Conservation (phyloP, 805 yeast genomes). For the Priceomyces medius region DNA sequence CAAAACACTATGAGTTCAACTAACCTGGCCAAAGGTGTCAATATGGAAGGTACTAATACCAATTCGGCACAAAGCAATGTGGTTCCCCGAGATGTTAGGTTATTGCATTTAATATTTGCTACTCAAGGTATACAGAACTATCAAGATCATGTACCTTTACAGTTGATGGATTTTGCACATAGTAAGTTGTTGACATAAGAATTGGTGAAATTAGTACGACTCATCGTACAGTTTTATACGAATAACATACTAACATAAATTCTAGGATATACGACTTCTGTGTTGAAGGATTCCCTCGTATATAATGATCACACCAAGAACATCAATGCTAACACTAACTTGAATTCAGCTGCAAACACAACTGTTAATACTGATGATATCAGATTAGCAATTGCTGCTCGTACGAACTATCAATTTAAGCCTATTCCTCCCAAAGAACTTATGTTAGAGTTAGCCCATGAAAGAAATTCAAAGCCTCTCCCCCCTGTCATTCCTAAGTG, state of each 20-base stretch:
- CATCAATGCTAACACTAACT: conserved; percentile 25
- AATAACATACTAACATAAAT: conserved; percentile 6
- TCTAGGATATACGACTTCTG: conserved; percentile 72
- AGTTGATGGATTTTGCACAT: conserved; percentile 95
- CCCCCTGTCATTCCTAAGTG: conserved; percentile 90
- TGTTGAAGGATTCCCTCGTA: conserved; percentile 83
- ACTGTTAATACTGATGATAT: conserved; percentile 84
- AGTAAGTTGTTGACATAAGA: conserved; percentile 30
- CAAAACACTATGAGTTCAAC: conserved; percentile 7
- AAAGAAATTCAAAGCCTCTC: conserved; percentile 81
- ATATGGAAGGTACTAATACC: not conserved
- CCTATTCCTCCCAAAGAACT: conserved; percentile 93
- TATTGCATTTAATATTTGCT: conserved; percentile 86
- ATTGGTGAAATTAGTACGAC: not conserved
- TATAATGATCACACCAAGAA: conserved; percentile 79
- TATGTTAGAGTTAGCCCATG: conserved; percentile 85
- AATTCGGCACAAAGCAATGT: conserved; percentile 16
- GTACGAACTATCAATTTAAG: conserved; percentile 94
- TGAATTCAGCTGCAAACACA: conserved; percentile 39
- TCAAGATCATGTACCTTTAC: conserved; percentile 94
- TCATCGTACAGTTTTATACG: not conserved
- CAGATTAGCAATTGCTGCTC: conserved; percentile 86
- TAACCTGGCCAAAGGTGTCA: conserved; percentile 6
- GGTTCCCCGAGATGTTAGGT: conserved; percentile 86
- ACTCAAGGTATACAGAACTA: conserved; percentile 89